phyloP scores from a whole-genome alignment of 352 stramenopile species.

The Phytophthora fragariae region DNA sequence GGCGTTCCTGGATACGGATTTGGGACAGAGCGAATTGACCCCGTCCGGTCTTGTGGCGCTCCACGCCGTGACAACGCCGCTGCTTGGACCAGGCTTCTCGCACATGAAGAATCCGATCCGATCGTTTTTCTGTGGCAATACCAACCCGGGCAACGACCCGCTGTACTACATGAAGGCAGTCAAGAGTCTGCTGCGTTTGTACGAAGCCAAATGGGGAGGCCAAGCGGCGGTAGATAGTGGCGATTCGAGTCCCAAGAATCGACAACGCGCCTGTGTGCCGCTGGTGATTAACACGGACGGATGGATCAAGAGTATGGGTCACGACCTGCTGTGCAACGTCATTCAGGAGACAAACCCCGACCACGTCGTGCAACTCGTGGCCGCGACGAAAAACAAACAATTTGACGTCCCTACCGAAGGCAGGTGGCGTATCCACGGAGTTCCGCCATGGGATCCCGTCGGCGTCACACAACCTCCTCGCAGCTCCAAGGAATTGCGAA shows the following conservation, averaged over 20 bases:
- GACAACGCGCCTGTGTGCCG: conserved; percentile 53
- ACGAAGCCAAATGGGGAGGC: conserved; percentile 62
- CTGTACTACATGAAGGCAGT: conserved; percentile 81
- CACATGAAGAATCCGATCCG: conserved; percentile 88
- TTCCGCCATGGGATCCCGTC: conserved; percentile 75
- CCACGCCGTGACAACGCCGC: conserved; percentile 85
- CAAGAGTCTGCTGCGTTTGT: conserved; percentile 72
- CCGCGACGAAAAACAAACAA: conserved; percentile 89
- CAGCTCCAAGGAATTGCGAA: conserved; percentile 84
- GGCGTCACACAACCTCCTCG: conserved; percentile 67
- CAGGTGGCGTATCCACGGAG: conserved; percentile 62
- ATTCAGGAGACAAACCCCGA: conserved; percentile 85
- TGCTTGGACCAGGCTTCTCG: conserved; percentile 93
- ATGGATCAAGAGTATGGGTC: conserved; percentile 97
- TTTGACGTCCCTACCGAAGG: conserved; percentile 73
- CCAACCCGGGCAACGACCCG: conserved; percentile 80
- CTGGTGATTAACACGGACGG: conserved; percentile 97
- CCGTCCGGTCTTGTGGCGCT: conserved; percentile 94
- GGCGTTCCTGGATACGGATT: conserved; percentile 95
- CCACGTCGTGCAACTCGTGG: conserved; percentile 95
- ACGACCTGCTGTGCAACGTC: conserved; percentile 93
- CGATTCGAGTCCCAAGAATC: conserved; percentile 11
- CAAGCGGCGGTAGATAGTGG: background rate
- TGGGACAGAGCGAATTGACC: conserved; percentile 95
- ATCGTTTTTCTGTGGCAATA: conserved; percentile 78